phyloP scores from a whole-genome alignment of 2,329 filamentous ascomycete species.

The Colletotrichum ledebouriae region DNA sequence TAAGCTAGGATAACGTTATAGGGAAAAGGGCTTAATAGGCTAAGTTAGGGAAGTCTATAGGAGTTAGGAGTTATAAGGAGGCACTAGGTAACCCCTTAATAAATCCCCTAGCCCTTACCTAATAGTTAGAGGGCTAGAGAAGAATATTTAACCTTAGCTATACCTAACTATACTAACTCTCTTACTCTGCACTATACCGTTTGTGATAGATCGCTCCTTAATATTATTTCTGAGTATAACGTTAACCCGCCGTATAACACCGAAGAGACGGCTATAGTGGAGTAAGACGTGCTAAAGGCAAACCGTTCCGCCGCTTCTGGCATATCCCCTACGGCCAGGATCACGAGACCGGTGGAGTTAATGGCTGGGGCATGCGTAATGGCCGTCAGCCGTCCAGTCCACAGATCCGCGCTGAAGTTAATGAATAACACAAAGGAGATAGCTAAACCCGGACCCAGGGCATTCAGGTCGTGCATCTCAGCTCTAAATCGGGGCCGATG shows the following conservation, averaged over 20 bases:
- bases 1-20: too few relatives aligned
- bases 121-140: too few relatives aligned
- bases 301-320: conserved; percentile 68
- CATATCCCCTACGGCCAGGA: conserved; percentile 68
- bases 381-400: conserved; percentile 66
- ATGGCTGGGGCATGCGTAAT: conserved; percentile 64
- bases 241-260: conserved; percentile 71
- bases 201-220: conserved; percentile 62
- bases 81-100: too few relatives aligned
- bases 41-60: too few relatives aligned
- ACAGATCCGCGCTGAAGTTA: conserved; percentile 68
- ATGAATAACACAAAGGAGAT: conserved; percentile 69
- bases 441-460: conserved; percentile 66
- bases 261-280: conserved; percentile 64
- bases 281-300: conserved; percentile 63
- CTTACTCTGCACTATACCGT: too few relatives aligned
- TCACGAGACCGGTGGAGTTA: conserved; percentile 66
- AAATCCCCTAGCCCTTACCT: too few relatives aligned
- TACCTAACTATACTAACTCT: too few relatives aligned
- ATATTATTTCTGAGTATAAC: conserved; percentile 60
- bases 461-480: conserved; percentile 64
- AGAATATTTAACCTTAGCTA: too few relatives aligned
- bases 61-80: too few relatives aligned
- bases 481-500: conserved; percentile 41
- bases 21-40: too few relatives aligned